Base-by-base conservation (phyloP, 129 eudicot species). In the Oenanthe sinensis region DNA sequence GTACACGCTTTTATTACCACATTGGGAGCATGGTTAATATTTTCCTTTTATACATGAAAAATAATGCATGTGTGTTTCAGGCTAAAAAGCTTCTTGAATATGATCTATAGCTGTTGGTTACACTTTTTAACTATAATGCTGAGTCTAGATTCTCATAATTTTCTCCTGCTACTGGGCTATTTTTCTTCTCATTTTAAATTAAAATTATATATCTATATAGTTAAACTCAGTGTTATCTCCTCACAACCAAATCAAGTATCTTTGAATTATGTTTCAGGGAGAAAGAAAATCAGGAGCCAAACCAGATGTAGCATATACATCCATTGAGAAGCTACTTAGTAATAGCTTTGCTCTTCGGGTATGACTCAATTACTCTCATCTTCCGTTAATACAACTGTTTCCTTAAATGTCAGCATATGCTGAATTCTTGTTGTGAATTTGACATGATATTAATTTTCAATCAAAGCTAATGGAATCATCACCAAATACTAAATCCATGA, bases 341-440 rank as follows among this genome's bases (percentile, higher is more conserved):
- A 94, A 94, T 75, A 81, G 82, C 36, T 91, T 91, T 85, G 96
- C 96, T 81, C 91, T 89, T 63, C 97, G 91, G 98, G 98, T 93
- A 87, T 28, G 42, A 24, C 70, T 46, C 24, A 6, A 4, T 44
- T 3, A 42, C 71, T 47, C 36, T 78, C 28, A 60, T 60, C 68
- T 60, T 60, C 28, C 33, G 14, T 79, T 36, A 8, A 12, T 26
- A 37, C 52, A 44, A 62, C 44, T 80, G 49, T 39, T 76, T 40
- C n/a, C 10, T 9, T 17, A 65, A 10, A 9, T 3, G 37, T 52
- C 12, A 33, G 44, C 1, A 2, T 33, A 40, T 67, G 67, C 12
- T 75, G 45, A 46, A 14, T 45, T 24, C 28, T 60, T 60, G 5
- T n/a, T 33, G 60, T 74, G 79, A 75, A 54, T 55, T 73, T 84